phyloP scores from a whole-genome alignment of 2,329 filamentous ascomycete species.

The Neopestalotiopsis sp. region DNA sequence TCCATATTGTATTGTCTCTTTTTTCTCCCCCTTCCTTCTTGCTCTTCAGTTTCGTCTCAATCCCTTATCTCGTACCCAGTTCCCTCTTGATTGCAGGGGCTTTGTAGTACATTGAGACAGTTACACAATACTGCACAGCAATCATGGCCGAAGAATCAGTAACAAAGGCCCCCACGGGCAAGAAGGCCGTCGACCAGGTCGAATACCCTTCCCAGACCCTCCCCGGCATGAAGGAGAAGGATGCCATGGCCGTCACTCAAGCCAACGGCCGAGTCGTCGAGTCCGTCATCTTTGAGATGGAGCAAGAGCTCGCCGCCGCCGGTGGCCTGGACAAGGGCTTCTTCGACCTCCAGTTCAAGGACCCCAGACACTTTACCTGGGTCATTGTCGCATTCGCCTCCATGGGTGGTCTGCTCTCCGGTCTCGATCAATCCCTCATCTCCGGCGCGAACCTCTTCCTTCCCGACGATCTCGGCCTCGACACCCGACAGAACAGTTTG shows the following conservation, averaged over 20 bases:
- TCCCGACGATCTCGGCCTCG: constrained; percentile 62
- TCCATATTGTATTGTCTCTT: not conserved
- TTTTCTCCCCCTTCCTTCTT: not conserved
- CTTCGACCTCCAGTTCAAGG: constrained; percentile 63
- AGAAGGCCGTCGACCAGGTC: constrained; percentile 27
- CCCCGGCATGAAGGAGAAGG: constrained; percentile 32
- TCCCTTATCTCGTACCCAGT: not conserved
- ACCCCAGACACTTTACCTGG: constrained; percentile 71
- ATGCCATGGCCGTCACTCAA: constrained; percentile 44
- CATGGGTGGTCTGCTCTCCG: constrained; percentile 75
- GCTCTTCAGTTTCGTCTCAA: not conserved
- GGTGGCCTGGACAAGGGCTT: constrained; percentile 41
- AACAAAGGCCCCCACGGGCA: not conserved
- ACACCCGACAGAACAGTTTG: constrained; percentile 63
- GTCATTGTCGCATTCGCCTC: constrained; percentile 74
- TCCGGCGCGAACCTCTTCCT: constrained; percentile 73
- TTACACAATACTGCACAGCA: not conserved
- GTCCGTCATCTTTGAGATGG: constrained; percentile 47
- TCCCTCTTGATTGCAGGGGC: not conserved
- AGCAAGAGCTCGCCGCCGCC: constrained; percentile 42
- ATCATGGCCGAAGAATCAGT: constrained; percentile 17
- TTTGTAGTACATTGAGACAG: not conserved
- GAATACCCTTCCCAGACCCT: constrained; percentile 30
- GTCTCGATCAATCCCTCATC: constrained; percentile 76
- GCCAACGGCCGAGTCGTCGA: constrained; percentile 43